phyloP scores from a whole-genome alignment of 106 monocot genomes.

The Gastrodia elata region DNA sequence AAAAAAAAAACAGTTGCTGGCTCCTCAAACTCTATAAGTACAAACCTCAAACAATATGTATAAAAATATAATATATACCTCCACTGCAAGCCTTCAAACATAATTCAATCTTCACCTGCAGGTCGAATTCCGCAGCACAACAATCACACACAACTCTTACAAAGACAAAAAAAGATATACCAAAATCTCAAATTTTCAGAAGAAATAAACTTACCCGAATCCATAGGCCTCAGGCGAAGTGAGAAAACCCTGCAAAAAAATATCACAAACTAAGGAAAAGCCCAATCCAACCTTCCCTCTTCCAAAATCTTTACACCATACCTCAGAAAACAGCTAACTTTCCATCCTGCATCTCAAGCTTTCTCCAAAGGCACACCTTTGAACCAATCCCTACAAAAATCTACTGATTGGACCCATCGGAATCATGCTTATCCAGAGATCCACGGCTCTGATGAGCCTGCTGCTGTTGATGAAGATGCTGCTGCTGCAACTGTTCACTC shows the following conservation, averaged over 20 bases:
- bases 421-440: conserved; percentile 2
- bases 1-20: neutral
- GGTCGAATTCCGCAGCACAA: neutral
- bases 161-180: neutral
- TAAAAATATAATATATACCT: conserved; percentile 1
- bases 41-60: conserved; percentile 7
- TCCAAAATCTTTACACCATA: neutral
- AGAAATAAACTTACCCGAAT: conserved; percentile 3
- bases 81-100: neutral
- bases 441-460: neutral
- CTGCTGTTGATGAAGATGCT: conserved; percentile 15
- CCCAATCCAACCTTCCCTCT: neutral
- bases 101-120: conserved; percentile 6
- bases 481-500: conserved; percentile 12
- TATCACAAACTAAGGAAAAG: neutral
- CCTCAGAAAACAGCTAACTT: neutral
- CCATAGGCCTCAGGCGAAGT: neutral
- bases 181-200: neutral
- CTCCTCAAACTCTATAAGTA: conserved; percentile 9
- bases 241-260: neutral
- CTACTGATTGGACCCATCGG: conserved; percentile 4
- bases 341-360: neutral
- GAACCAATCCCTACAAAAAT: neutral
- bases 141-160: neutral
- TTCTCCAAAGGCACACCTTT: neutral